Conservation (phyloP, 305 asterid species). For the Plantago coronopus region DNA sequence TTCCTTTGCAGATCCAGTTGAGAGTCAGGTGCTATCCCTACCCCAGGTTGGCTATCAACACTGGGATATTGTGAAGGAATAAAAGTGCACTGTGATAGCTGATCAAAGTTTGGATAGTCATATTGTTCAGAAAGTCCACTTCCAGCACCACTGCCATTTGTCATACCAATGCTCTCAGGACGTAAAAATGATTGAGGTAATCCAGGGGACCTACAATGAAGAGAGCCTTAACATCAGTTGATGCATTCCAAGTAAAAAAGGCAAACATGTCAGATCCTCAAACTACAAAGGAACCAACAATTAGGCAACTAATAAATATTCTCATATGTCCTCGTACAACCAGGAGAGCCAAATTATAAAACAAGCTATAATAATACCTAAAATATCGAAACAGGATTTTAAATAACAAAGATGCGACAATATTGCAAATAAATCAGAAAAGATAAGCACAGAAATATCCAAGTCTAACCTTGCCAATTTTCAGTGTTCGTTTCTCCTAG, state of each 20-base stretch:
- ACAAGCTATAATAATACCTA: background rate
- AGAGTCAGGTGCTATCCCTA: slow-evolving; percentile 7
- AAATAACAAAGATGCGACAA: background rate
- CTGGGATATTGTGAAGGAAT: slow-evolving; percentile 7
- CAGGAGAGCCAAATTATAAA: background rate
- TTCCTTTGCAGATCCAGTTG: slow-evolving; percentile 12
- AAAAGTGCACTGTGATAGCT: slow-evolving; percentile 10
- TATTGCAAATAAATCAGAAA: background rate
- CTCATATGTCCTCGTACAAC: background rate
- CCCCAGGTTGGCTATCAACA: slow-evolving; percentile 3
- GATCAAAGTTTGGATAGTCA: background rate
- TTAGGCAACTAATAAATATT: background rate
- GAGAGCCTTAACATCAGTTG: slow-evolving; percentile 7
- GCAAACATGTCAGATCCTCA: background rate
- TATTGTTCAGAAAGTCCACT: too few species aligned
- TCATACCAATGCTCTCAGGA: background rate
- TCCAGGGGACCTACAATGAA: slow-evolving; percentile 17
- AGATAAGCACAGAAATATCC: background rate
- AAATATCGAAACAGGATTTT: background rate
- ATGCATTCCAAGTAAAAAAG: background rate
- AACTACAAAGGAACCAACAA: background rate
- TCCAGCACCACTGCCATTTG: too few species aligned
- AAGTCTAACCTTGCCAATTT: background rate
- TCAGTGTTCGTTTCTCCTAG: background rate
- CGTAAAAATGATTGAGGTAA: background rate